Conservation (phyloP, 345 rosid species). For the Trapa bicornis region DNA sequence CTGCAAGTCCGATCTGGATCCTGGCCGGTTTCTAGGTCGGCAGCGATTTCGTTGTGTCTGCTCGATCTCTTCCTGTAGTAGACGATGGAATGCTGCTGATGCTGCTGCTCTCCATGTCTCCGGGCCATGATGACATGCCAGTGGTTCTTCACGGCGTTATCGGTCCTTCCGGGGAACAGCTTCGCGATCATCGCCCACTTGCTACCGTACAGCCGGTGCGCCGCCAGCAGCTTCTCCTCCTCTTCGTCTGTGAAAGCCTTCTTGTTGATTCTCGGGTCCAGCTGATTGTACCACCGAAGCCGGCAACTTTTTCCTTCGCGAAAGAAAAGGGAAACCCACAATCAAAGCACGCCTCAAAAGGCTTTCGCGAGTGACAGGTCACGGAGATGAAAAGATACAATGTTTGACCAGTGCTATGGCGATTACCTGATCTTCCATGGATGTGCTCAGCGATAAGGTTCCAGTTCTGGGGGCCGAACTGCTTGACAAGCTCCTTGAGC, state of each 20-base stretch:
- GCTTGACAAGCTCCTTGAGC: slow-evolving; percentile 13
- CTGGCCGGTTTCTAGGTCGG: background rate
- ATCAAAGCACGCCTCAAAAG: background rate
- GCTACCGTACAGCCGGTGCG: slow-evolving; percentile 32
- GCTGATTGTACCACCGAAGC: slow-evolving; percentile 42
- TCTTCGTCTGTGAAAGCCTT: slow-evolving; percentile 32
- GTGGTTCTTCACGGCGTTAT: slow-evolving; percentile 18
- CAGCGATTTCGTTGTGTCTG: background rate
- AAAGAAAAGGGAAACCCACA: background rate
- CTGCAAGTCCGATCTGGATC: background rate
- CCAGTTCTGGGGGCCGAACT: slow-evolving; percentile 16
- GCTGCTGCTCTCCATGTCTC: slow-evolving; percentile 13
- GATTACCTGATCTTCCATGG: slow-evolving; percentile 14
- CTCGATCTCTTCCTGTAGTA: slow-evolving; percentile 6
- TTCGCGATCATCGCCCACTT: slow-evolving; percentile 30
- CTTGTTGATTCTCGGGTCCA: slow-evolving; percentile 34
- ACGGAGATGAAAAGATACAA: background rate
- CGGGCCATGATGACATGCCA: slow-evolving; percentile 18
- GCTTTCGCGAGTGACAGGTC: background rate
- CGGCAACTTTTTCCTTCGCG: slow-evolving; percentile 38
- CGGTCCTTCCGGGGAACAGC: slow-evolving; percentile 17
- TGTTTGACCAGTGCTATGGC: background rate
- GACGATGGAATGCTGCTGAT: slow-evolving; percentile 7
- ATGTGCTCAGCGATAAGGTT: slow-evolving; percentile 15
- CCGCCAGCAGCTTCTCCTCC: slow-evolving; percentile 29